phyloP scores from a whole-genome alignment of 148 eudicot genomes.

The Arbutus unedo region DNA sequence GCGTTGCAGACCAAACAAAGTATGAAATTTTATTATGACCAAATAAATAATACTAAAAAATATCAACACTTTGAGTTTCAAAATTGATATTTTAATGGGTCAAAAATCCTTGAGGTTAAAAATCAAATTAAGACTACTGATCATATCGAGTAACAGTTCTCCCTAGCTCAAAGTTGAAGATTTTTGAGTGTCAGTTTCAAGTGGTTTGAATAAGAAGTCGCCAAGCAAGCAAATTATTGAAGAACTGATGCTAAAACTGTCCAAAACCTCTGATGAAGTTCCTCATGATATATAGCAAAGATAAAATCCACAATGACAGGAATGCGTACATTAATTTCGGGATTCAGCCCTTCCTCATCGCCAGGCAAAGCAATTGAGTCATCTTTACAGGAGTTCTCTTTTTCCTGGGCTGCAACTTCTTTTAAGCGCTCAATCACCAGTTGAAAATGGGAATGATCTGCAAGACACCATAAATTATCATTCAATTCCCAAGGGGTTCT shows the following conservation, averaged over 20 bases:
- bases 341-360: conserved; percentile 37
- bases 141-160: neutral
- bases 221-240: neutral
- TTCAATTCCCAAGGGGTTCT: neutral
- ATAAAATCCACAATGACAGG: neutral
- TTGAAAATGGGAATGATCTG: conserved; percentile 65
- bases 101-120: neutral
- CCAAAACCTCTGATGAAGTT: neutral
- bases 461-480: conserved; percentile 1
- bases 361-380: conserved; percentile 35
- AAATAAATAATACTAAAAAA: no score
- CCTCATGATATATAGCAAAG: neutral
- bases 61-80: no score
- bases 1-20: no score
- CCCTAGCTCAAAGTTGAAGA: neutral
- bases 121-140: neutral
- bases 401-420: conserved; percentile 37
- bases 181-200: neutral
- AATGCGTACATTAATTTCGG: conserved; percentile 32
- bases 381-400: conserved; percentile 29
- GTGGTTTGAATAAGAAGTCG: neutral
- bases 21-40: no score
- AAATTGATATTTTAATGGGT: no score
- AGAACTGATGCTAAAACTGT: neutral
- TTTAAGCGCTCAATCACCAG: conserved; percentile 44